These are phyloP conservation scores for Fusarium sp. DNA, from an alignment of 2,329 filamentous ascomycete genomes.

Conservation along the genomic window DNA sequence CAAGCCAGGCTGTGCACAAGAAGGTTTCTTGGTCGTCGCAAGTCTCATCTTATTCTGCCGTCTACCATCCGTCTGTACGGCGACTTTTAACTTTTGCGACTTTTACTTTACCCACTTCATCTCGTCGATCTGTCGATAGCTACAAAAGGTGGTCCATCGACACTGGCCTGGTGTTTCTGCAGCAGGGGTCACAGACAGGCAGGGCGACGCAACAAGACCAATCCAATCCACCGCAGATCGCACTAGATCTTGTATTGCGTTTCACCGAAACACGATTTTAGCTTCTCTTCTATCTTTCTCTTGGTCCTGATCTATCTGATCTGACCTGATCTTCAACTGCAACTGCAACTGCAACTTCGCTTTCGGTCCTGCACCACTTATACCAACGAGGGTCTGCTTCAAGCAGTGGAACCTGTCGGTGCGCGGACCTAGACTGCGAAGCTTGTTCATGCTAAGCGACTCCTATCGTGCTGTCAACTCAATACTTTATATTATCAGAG, in stretches of 20 bases:
- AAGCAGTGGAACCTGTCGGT: conserved; percentile 2
- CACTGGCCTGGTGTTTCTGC: conserved; percentile 29
- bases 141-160: conserved; percentile 30
- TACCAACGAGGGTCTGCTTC: conserved; percentile 2
- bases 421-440: conserved; percentile 13
- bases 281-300: conserved; percentile 6
- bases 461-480: conserved; percentile 14
- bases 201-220: conserved; percentile 4
- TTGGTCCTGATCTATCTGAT: conserved; percentile 5
- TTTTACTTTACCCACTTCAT: conserved; percentile 27
- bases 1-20: conserved; percentile 40
- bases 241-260: conserved; percentile 34
- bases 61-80: conserved; percentile 19
- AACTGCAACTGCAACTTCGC: conserved; percentile 3
- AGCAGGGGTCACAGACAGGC: conserved; percentile 39
- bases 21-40: conserved; percentile 11
- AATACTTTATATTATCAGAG: conserved; percentile 5
- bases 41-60: conserved; percentile 30
- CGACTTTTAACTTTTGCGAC: conserved; percentile 6
- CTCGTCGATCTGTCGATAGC: conserved; percentile 35
- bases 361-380: conserved; percentile 12
- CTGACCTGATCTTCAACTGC: not conserved
- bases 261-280: conserved; percentile 14
- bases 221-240: conserved; percentile 30
- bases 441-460: conserved; percentile 26